Base-by-base conservation (phyloP, 768 basidiomycete species). In the Lentinula raphanica region DNA sequence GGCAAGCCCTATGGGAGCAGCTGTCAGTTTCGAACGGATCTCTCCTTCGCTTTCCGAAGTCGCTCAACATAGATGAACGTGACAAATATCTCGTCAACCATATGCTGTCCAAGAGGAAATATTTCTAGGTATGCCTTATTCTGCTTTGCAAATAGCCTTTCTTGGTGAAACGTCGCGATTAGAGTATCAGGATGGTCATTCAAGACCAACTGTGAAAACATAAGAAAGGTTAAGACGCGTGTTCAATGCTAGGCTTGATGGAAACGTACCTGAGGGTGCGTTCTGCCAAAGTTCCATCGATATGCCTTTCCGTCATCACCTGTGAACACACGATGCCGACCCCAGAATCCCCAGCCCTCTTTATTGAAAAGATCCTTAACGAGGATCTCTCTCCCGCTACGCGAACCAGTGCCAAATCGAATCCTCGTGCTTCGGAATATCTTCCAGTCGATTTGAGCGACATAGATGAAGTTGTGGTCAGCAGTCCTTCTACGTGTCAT, bases 361-460 rank as follows among this genome's bases (percentile, higher is more conserved):
- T 65, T 70, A 32, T 61, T 55, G 49, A 71, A 69, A 50, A 71
- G 72, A 0, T 62, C 58, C 27, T 60, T 59, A 1, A 70, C 66
- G 19, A 62, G 54, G 45, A 70, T 59, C 13, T 67, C 67, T n/a
- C 57, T 44, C 1, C 66, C 72, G 6, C 39, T 40, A 17, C 66
- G 66, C n/a, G 56, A 45, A 1, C 66, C 72, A 5, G 40, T 40
- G 5, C 67, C 60, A 35, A 72, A 68, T 1, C 64, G 65, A 31
- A 77, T 61, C 28, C 59, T 67, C 3, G 72, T 67, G 0, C 72
- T 66, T n/a, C 63, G 64, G 7, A 73, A 32, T 0, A 64, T 1
- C 21, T 62, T 67, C 69, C 73, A 75, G 15, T 74, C 67, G 1
- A 77, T 74, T 49, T 68, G 59, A 6, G 68, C 76, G 3, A 76